These are phyloP conservation scores for Colletotrichum salicis DNA, from an alignment of 2,329 filamentous ascomycete species.

Conservation along the genomic window DNA sequence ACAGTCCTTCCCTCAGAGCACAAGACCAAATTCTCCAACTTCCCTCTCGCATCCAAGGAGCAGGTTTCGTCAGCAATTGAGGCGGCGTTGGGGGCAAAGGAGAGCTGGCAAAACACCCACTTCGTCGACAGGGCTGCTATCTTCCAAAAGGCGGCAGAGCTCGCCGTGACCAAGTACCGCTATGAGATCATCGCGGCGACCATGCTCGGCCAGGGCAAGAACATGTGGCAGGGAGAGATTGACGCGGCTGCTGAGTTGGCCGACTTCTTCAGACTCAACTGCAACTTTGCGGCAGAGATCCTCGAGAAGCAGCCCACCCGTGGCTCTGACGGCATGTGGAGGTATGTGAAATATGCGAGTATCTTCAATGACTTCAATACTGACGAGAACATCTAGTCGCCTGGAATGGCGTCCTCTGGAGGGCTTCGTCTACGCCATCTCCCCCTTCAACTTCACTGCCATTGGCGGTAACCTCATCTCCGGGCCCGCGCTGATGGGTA, in stretches of 20 bases:
- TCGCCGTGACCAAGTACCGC: slow-evolving; percentile 90
- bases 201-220: slow-evolving; percentile 97
- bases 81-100: slow-evolving; percentile 85
- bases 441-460: slow-evolving; percentile 97
- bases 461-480: slow-evolving; percentile 89
- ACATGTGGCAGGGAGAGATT: slow-evolving; percentile 99
- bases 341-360: slow-evolving; percentile 9
- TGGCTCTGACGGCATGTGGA: slow-evolving; percentile 88
- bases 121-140: slow-evolving; percentile 92
- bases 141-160: slow-evolving; percentile 94
- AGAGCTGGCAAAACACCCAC: slow-evolving; percentile 84
- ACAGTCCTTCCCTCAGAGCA: slow-evolving; percentile 50
- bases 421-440: slow-evolving; percentile 94
- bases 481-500: slow-evolving; percentile 88
- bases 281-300: slow-evolving; percentile 91
- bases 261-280: slow-evolving; percentile 94
- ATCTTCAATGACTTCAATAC: neutral
- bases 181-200: slow-evolving; percentile 97
- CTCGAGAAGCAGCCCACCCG: slow-evolving; percentile 88
- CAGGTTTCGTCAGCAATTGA: slow-evolving; percentile 72
- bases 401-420: slow-evolving; percentile 90
- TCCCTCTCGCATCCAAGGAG: slow-evolving; percentile 44
- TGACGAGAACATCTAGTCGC: slow-evolving; percentile 58
- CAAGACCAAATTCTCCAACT: slow-evolving; percentile 47
- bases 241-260: slow-evolving; percentile 91